A percentile compares a stretch with the other conserved stretches of the same genome.
phyloP scores from a whole-genome alignment of 768 basidiomycete genomes.

The Calocera cornea region DNA sequence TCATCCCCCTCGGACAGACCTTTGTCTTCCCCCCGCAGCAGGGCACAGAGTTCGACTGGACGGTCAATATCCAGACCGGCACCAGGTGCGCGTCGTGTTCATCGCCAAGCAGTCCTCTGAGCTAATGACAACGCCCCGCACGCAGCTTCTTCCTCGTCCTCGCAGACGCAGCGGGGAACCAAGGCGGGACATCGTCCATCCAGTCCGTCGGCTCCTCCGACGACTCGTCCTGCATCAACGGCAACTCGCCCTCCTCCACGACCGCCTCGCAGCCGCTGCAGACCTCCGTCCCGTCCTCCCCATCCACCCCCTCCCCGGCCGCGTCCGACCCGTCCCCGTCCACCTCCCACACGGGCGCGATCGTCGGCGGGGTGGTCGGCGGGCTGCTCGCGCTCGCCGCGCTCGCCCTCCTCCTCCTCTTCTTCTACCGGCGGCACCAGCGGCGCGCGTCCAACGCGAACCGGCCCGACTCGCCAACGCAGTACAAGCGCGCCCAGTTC shows the following conservation, averaged over 20 bases:
- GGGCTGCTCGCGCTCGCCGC: background rate
- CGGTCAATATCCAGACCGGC: conserved; percentile 41
- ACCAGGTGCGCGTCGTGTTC: conserved; percentile 35
- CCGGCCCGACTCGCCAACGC: background rate
- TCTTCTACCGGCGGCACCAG: background rate
- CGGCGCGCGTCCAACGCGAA: background rate
- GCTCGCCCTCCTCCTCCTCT: background rate
- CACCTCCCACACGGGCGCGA: conserved; percentile 5
- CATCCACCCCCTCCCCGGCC: background rate
- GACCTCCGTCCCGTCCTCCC: background rate
- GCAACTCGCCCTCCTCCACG: conserved; percentile 28
- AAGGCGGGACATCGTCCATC: conserved; percentile 51
- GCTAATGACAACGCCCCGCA: too few species aligned
- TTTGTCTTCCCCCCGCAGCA: conserved; percentile 33
- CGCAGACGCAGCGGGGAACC: conserved; percentile 36
- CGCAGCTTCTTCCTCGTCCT: conserved; percentile 22
- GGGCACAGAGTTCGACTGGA: conserved; percentile 39
- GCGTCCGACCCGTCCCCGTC: background rate
- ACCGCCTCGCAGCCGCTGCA: conserved; percentile 1
- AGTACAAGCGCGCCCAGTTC: background rate
- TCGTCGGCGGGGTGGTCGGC: background rate
- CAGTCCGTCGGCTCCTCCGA: conserved; percentile 35
- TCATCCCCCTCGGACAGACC: conserved; percentile 48
- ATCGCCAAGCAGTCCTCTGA: too few species aligned
- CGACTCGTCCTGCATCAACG: conserved; percentile 39